Base-by-base conservation (phyloP, 257 asterid species). In the Euphrasia confusa region DNA sequence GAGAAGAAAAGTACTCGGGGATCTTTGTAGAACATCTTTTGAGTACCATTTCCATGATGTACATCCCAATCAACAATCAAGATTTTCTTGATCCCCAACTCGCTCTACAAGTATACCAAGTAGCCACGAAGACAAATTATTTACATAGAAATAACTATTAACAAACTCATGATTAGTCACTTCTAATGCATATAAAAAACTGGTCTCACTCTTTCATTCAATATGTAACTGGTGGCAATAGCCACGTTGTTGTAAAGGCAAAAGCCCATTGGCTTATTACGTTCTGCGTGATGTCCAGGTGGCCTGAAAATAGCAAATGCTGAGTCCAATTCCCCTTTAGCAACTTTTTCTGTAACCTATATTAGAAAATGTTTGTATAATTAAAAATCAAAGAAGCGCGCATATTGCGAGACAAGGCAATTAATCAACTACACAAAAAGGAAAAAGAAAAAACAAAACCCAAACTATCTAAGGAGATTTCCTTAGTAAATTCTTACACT, bases 31-130 rank as follows among this genome's bases (percentile, higher is more conserved):
- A 93, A 93, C 83, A 75, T 85, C 45, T 87, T 84, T 67, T 93
- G 99, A 75, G 99, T 93, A 62, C 95, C 99, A 78, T 93, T 92
- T 72, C 97, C 99, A 75, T 93, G 99, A 70, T 93, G 99, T 10
- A 89, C 99, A 78, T 93, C 99, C 99, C 99, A 93, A 63, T 93
- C 99, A 73, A 93, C 96, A 68, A 93, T 87, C 63, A 93, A 74
- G 68, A 93, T 77, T 76, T 85, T 93, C 27, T 68, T 82, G 71
- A 93, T 79, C 61, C 95, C 95, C 80, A 92, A 77, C 11, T 89
- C 96, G 8, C 67, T 76, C 96, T 89, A 76, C 81, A 71, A 35
- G 37, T 35, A 70, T 4, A 55, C 56, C 57, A 62, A 57, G 35
- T 61, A 58, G 48, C 42, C 21, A 10, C 26, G 17, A 18, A 48